Evolutionary conservation across 208 protist genomes (phyloP), one percentile per base, ranked within the genome.

Genomic region (Herpetomonas samuelpessoai): DNA sequence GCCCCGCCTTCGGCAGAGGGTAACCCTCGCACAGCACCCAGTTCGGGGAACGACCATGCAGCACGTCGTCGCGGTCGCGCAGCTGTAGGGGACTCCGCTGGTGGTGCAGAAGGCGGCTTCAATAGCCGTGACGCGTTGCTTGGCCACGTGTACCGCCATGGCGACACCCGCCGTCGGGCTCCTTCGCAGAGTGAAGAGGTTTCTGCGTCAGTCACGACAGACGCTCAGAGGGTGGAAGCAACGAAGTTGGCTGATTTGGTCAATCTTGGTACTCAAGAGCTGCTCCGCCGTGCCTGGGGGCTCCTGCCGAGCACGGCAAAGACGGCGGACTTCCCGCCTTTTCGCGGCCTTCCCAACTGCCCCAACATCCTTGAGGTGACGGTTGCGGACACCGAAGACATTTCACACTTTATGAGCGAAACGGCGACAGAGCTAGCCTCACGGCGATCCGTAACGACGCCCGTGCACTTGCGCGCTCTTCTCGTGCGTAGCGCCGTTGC

Each of bases 391-490:
- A 74, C 66, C 0, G 61, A 89, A 38, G 51, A 69, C 25, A 60
- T 89, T 10, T 68, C 74, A 3, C 55, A 57, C 46, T 89, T 85
- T 63, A 79, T 89, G 68, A 66, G 69, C 61, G 50, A 68, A 9
- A 58, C 64, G n/a, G 65, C 76, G 3, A 27, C 77, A 35, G 74
- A 78, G 31, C 55, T 81, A 38, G 35, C 65, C n/a, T 48, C 52
- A 30, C 74, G 73, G 1, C 31, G 65, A 14, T 61, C 57, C 12
- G 27, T 51, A 50, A 56, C 57, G 4, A 80, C 56, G 9, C 56
- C 51, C 12, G 65, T 74, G 54, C 66, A 71, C 51, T 38, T 81
- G n/a, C 45, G 71, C 26, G 66, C 65, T 0, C 55, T 78, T 18
- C 59, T 84, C 51, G 68, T 86, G 16, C 50, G 58, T 7, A 64